These are phyloP conservation scores for Agmasoma carcini DNA, from an alignment of 371 early-diverging fungal species.

Conservation along the genomic window DNA sequence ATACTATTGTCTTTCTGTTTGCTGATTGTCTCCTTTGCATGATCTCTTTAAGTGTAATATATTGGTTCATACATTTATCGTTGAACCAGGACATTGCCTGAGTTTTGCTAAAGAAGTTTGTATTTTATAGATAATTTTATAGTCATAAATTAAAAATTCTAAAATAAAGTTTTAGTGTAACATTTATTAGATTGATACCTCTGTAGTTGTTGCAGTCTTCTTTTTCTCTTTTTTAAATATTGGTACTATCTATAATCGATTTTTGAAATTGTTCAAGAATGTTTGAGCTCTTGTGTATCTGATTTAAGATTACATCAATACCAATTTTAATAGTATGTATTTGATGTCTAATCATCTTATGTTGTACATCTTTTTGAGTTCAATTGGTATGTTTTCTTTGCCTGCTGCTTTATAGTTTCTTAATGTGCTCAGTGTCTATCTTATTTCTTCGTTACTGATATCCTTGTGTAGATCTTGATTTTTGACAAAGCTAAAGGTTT, in stretches of 20 bases:
- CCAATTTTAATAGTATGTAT: too few species aligned
- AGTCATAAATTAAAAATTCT: conserved; percentile 17
- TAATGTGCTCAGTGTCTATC: too few species aligned
- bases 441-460: too few species aligned
- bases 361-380: too few species aligned
- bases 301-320: conserved; percentile 6
- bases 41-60: conserved; percentile 2
- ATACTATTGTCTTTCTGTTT: neutral
- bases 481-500: too few species aligned
- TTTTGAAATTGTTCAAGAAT: conserved; percentile 4
- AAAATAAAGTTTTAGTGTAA: conserved; percentile 1
- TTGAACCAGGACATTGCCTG: conserved; percentile 15
- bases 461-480: too few species aligned
- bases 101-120: neutral
- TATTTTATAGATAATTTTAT: neutral
- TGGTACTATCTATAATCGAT: conserved; percentile 13
- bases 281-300: neutral
- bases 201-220: conserved; percentile 15
- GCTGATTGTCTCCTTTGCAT: conserved; percentile 4
- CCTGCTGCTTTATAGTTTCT: too few species aligned
- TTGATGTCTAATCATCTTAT: too few species aligned
- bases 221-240: conserved; percentile 29
- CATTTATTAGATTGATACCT: conserved; percentile 26
- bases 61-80: conserved; percentile 21
- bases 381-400: too few species aligned